phyloP scores from a whole-genome alignment of 331 rosid genomes.

The Ulmus americana region DNA sequence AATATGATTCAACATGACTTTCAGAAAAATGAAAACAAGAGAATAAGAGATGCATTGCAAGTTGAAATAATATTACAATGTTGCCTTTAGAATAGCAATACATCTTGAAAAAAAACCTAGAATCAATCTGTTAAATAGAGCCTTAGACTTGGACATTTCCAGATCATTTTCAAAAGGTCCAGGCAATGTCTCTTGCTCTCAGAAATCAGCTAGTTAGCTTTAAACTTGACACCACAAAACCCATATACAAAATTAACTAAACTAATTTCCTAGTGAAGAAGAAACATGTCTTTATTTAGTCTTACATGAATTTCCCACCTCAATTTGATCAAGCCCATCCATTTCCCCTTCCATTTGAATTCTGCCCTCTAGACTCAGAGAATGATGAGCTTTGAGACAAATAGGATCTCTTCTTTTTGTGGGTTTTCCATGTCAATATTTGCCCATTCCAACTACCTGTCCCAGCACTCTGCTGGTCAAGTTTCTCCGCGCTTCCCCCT shows the following conservation, averaged over 20 bases:
- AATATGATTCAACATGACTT: not conserved
- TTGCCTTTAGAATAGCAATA: conserved; percentile 13
- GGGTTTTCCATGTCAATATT: conserved; percentile 69
- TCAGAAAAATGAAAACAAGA: conserved; percentile 1
- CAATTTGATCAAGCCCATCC: conserved; percentile 46
- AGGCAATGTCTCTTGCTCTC: conserved; percentile 21
- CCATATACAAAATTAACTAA: conserved; percentile 29
- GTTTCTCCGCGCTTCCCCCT: conserved; percentile 36
- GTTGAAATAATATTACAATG: conserved; percentile 24
- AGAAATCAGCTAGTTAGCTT: conserved; percentile 21
- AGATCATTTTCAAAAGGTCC: conserved; percentile 10
- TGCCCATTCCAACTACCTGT: conserved; percentile 51
- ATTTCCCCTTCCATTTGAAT: conserved; percentile 61
- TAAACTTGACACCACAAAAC: conserved; percentile 25
- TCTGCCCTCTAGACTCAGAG: conserved; percentile 61
- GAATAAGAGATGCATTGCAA: conserved; percentile 18
- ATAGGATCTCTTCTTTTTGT: conserved; percentile 79
- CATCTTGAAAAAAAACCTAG: conserved; percentile 24
- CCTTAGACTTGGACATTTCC: conserved; percentile 25
- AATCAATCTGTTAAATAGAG: conserved; percentile 10
- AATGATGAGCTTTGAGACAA: conserved; percentile 37
- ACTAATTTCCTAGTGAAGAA: conserved; percentile 10
- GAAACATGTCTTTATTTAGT: not conserved
- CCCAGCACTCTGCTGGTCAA: conserved; percentile 36
- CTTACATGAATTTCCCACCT: not conserved